phyloP scores from a whole-genome alignment of 805 yeast genomes.

The Starmerella powellii region DNA sequence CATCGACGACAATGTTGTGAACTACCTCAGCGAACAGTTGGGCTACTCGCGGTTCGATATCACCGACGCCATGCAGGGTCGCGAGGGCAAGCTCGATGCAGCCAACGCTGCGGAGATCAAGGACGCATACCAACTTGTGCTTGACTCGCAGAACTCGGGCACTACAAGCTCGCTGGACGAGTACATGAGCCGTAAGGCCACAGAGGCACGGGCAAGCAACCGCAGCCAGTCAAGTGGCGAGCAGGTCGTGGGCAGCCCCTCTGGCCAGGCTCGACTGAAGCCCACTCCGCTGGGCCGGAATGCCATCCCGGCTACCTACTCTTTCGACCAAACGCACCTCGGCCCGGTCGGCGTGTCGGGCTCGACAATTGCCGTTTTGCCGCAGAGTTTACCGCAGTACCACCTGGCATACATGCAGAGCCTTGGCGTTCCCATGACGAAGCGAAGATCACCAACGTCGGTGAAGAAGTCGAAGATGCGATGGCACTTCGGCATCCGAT shows the following conservation, averaged over 20 bases:
- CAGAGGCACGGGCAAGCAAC: constrained; percentile 8
- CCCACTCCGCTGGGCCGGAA: constrained; percentile 19
- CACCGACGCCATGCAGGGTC: constrained; percentile 40
- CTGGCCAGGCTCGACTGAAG: constrained; percentile 6
- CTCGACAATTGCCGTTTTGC: constrained; percentile 82
- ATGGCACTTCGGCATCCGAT: constrained; percentile 98
- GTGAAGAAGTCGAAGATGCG: constrained; percentile 82
- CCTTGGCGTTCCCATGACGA: constrained; percentile 38
- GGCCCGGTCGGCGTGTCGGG: constrained; percentile 26
- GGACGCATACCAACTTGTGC: constrained; percentile 74
- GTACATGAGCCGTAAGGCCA: constrained; percentile 20
- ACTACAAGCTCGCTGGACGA: constrained; percentile 18
- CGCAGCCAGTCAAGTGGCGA: constrained; percentile 2
- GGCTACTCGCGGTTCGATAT: constrained; percentile 83
- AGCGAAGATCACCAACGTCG: constrained; percentile 34
- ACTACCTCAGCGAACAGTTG: constrained; percentile 66
- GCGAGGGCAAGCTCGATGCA: constrained; percentile 34
- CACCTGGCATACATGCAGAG: constrained; percentile 86
- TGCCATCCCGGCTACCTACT: constrained; percentile 30
- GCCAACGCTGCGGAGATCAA: constrained; percentile 52
- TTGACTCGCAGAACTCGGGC: constrained; percentile 50
- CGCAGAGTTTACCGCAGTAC: constrained; percentile 86
- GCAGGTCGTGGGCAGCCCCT: background rate
- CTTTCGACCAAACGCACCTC: constrained; percentile 31
- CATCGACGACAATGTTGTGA: constrained; percentile 64